Conservation (phyloP, 2,329 filamentous ascomycete species). For the Trichoderma guizhouense region DNA sequence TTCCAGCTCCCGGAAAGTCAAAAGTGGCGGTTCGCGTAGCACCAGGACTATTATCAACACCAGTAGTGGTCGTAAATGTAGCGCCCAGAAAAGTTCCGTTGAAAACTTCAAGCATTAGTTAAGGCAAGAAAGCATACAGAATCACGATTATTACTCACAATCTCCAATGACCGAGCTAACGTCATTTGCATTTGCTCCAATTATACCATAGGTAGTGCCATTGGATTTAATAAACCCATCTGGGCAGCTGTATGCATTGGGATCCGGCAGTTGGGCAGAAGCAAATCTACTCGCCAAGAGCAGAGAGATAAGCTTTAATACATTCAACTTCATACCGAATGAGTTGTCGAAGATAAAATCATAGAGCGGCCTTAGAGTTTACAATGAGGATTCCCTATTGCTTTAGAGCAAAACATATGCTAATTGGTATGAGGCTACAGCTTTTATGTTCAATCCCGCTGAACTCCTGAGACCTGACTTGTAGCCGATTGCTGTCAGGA, state of each 20-base stretch:
- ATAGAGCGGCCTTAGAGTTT: not conserved
- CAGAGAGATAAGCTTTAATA: not conserved
- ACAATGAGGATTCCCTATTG: not conserved
- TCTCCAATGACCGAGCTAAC: not conserved
- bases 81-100: not conserved
- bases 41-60: not conserved
- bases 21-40: not conserved
- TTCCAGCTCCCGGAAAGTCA: not conserved
- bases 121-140: not conserved
- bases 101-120: not conserved
- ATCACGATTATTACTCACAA: not conserved
- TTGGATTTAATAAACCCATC: not conserved
- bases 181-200: not conserved
- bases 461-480: not conserved
- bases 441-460: not conserved
- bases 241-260: not conserved
- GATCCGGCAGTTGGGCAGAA: not conserved
- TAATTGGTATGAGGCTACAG: not conserved
- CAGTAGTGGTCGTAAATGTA: not conserved
- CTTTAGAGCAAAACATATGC: not conserved
- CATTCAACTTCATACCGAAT: not conserved
- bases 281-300: not conserved
- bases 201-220: not conserved
- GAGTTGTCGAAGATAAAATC: too few species aligned
- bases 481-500: not conserved